Evolutionary conservation across 371 early-diverging fungal species (phyloP).

Genomic region (Syncephalis fuscata): DNA sequence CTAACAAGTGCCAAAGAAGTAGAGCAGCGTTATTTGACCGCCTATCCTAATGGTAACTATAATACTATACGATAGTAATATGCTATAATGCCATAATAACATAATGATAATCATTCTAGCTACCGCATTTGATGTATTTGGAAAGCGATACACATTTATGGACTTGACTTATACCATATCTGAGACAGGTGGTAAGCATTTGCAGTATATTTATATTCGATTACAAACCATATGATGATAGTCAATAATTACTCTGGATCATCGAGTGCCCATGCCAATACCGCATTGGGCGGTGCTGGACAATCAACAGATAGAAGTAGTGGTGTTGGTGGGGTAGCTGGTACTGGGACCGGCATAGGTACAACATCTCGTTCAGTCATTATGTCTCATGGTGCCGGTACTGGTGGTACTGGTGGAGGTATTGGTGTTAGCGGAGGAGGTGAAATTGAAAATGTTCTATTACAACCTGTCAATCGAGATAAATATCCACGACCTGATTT

Average conservation of each 20-base stretch:
- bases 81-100: too few relatives aligned
- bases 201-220: too few relatives aligned
- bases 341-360: too few relatives aligned
- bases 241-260: too few relatives aligned
- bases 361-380: neutral
- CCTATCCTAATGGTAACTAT: constrained; percentile 33
- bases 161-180: constrained; percentile 28
- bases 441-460: constrained; percentile 20
- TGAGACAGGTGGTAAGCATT: too few relatives aligned
- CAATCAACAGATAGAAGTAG: too few relatives aligned
- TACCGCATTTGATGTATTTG: constrained; percentile 26
- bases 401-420: neutral
- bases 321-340: too few relatives aligned
- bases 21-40: constrained; percentile 56
- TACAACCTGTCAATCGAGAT: constrained; percentile 56
- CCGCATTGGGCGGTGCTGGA: too few relatives aligned
- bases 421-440: constrained; percentile 9
- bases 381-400: neutral
- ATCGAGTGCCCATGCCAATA: too few relatives aligned
- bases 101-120: constrained; percentile 8
- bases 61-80: constrained; percentile 2
- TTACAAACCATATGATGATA: too few relatives aligned
- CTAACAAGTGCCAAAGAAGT: constrained; percentile 49
- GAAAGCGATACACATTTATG: constrained; percentile 43
- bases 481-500: constrained; percentile 63